Evolutionary conservation across 2,329 filamentous ascomycete genomes (phyloP), one percentile per base, ranked within the genome.

Genomic region (Graphium sp.): DNA sequence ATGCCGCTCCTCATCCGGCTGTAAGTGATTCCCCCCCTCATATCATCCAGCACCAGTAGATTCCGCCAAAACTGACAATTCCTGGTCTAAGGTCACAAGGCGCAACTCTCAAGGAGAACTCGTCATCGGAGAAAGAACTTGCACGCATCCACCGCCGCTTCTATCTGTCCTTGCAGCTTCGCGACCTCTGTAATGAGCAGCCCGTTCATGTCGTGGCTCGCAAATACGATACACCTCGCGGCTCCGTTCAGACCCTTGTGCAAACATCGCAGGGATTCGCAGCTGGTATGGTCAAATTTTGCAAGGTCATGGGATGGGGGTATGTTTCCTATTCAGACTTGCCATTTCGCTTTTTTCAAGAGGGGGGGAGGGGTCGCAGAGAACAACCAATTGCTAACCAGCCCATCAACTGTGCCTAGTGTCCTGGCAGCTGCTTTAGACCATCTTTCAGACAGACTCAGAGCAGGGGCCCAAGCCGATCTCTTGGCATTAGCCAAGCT

Each of bases 211-310:
- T 60, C 3, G 74, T 84, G 17, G 73, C 78, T 16, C 58, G 60
- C 11, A 81, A 79, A 42, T 85, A 81, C 43, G 65, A 70, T 35
- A 68, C 71, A 34, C 70, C 76, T 7, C 65, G 79, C 13, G 79
- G 78, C 2, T 61, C 66, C 5, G 68, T 84, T 8, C 79, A 85
- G 47, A 78, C 62, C 13, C 56, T 84, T 2, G 68, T 76, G 3
- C 76, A 82, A 40, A 77, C 73, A 2, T 83, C 78, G 38, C 72
- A 82, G 37, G 79, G 79, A 0, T 85, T 84, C 41, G 79, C 77
- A 4, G 74, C 75, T 2, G 77, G 77, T 4, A 81, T 83, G 59
- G 69, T 84, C 34, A 82, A 79, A 38, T 84, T 84, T 42, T 84
- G 78, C 42, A 63, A 81, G 38, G 62, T 69, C 12, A 82, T 85